A percentile compares a stretch with the other conserved stretches of the same genome.
Conservation (phyloP, 108 stramenopile genomes). For the Cyclotella sp. region DNA sequence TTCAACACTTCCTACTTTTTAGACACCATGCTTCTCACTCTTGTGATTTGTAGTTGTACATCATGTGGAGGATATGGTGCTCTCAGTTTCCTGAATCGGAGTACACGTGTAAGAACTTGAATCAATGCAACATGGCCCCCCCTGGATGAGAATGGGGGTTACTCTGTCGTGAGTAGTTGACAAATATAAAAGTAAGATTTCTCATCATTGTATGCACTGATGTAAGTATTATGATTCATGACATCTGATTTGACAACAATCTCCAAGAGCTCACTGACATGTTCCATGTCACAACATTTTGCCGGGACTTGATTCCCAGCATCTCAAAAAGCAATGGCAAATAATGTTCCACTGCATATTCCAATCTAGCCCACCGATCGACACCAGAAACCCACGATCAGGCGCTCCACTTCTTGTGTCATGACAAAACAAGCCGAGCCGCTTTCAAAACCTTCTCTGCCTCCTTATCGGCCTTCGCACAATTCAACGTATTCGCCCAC, state of each 20-base stretch:
- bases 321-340: not conserved
- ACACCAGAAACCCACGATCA: not conserved
- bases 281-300: no score
- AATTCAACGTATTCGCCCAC: constrained; percentile 83
- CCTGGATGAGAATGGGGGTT: no score
- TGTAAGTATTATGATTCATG: not conserved
- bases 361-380: not conserved
- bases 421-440: constrained; percentile 28
- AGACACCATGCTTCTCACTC: no score
- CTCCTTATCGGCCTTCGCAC: constrained; percentile 82
- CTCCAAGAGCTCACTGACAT: no score
- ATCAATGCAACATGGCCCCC: no score
- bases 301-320: not conserved
- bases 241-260: not conserved
- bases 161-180: no score
- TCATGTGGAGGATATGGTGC: no score
- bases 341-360: no score
- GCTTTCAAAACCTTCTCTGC: constrained; percentile 85
- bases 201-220: not conserved
- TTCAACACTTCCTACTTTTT: no score
- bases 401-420: not conserved
- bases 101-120: no score
- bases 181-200: not conserved
- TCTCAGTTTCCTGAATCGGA: no score
- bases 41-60: no score